Evolutionary conservation across 768 basidiomycete genomes (phyloP).

Genomic region (Tylopilus rubrobrunneus): DNA sequence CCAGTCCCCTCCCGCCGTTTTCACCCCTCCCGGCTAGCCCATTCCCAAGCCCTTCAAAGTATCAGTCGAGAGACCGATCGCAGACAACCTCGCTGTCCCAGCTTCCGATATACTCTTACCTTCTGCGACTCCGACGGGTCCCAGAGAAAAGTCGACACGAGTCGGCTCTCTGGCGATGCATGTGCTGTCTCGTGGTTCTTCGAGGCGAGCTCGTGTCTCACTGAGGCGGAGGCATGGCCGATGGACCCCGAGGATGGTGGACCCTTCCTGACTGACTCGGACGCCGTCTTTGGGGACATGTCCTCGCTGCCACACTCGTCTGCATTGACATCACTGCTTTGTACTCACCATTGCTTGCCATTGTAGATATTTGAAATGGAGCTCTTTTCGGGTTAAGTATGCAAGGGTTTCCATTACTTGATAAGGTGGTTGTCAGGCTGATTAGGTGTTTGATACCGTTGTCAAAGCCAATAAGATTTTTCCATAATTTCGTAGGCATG

Average conservation of each 20-base stretch:
- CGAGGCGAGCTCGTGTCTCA: constrained; percentile 21
- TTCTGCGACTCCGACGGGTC: constrained; percentile 5
- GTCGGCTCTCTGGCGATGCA: constrained; percentile 15
- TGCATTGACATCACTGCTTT: no score
- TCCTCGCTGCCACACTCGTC: constrained; percentile 18
- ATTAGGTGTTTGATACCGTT: no score
- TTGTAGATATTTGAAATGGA: no score
- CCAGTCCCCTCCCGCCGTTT: constrained; percentile 57
- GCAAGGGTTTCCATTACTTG: no score
- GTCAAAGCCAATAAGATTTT: no score
- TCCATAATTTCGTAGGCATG: no score
- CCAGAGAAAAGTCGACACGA: background rate
- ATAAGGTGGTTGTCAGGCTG: no score
- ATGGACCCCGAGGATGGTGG: constrained; percentile 33
- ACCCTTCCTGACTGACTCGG: constrained; percentile 41
- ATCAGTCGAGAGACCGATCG: constrained; percentile 16
- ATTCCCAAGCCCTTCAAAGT: constrained; percentile 24
- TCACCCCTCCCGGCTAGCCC: constrained; percentile 60
- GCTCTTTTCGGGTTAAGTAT: no score
- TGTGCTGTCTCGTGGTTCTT: constrained; percentile 7
- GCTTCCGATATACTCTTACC: constrained; percentile 14
- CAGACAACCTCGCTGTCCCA: constrained; percentile 3
- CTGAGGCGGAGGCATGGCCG: constrained; percentile 26
- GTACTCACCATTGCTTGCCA: no score
- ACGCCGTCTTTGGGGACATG: constrained; percentile 23